phyloP scores from a whole-genome alignment of 768 basidiomycete genomes.

The Collybiopsis luxurians region DNA sequence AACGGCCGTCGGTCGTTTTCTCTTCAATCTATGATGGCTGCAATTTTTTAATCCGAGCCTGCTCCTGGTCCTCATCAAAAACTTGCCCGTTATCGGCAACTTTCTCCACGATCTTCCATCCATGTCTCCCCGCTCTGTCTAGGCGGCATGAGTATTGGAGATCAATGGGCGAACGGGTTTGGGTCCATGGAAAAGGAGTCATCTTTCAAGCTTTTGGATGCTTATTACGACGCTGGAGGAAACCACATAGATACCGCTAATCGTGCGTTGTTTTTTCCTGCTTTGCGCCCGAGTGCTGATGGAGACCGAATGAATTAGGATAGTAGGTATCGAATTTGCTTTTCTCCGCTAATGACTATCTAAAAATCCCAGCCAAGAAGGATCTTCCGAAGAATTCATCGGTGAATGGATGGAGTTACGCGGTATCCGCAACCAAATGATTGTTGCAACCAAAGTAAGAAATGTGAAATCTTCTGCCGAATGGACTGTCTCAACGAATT shows the following conservation, averaged over 20 bases:
- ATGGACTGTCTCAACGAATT: not conserved
- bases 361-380: constrained; percentile 40
- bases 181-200: constrained; percentile 40
- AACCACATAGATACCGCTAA: constrained; percentile 52
- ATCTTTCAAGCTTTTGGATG: constrained; percentile 44
- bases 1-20: not conserved
- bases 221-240: constrained; percentile 40
- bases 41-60: constrained; percentile 7
- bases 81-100: constrained; percentile 30
- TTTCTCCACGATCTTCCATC: constrained; percentile 33
- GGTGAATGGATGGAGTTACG: constrained; percentile 52
- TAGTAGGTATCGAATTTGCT: too few relatives aligned
- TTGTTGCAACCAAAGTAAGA: constrained; percentile 43
- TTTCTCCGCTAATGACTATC: too few relatives aligned
- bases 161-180: constrained; percentile 26
- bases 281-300: too few relatives aligned
- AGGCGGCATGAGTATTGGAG: constrained; percentile 44
- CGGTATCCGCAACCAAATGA: constrained; percentile 44
- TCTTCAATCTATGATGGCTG: not conserved
- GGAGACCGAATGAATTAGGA: too few relatives aligned
- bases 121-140: constrained; percentile 42
- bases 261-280: constrained; percentile 23
- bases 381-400: constrained; percentile 49
- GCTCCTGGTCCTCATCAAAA: constrained; percentile 25
- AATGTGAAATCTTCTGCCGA: not conserved